A percentile compares a stretch with the other conserved stretches of the same genome.
phyloP scores from a whole-genome alignment of 371 early-diverging fungal species.

The Mycotypha africana region DNA sequence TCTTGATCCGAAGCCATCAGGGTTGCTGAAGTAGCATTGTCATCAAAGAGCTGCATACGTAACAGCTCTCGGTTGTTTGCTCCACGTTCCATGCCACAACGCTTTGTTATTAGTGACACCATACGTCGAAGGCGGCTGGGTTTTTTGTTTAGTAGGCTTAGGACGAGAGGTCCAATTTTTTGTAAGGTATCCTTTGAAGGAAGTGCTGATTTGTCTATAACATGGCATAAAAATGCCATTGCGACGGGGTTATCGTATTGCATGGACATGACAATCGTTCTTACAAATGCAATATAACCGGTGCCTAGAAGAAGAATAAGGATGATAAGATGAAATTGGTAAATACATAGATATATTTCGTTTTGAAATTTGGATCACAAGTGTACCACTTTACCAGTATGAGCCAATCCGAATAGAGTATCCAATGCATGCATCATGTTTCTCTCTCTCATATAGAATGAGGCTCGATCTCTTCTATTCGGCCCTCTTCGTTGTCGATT shows the following conservation, averaged over 20 bases:
- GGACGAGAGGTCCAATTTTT: constrained; percentile 25
- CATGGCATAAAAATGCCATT: constrained; percentile 52
- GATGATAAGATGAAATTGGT: neutral
- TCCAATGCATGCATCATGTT: constrained; percentile 19
- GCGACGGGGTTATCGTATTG: constrained; percentile 47
- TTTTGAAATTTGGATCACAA: no score
- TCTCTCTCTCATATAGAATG: constrained; percentile 23
- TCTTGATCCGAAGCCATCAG: constrained; percentile 4
- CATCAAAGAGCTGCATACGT: neutral
- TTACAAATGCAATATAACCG: constrained; percentile 34
- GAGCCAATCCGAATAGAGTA: constrained; percentile 14
- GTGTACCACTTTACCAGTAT: constrained; percentile 15
- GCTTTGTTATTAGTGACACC: constrained; percentile 15
- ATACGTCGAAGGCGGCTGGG: constrained; percentile 18
- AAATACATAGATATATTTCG: no score
- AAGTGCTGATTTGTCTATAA: constrained; percentile 49
- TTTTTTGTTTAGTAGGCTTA: constrained; percentile 21
- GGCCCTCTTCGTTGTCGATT: no score
- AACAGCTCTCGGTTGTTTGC: constrained; percentile 6
- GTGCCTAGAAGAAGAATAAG: constrained; percentile 11
- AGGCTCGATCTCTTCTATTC: no score
- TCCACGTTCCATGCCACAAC: no score
- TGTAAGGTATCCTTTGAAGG: constrained; percentile 44
- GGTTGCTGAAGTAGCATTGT: neutral
- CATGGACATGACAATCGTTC: constrained; percentile 19